Conservation (phyloP, 208 protist genomes). For the Angomonas ambiguus region DNA sequence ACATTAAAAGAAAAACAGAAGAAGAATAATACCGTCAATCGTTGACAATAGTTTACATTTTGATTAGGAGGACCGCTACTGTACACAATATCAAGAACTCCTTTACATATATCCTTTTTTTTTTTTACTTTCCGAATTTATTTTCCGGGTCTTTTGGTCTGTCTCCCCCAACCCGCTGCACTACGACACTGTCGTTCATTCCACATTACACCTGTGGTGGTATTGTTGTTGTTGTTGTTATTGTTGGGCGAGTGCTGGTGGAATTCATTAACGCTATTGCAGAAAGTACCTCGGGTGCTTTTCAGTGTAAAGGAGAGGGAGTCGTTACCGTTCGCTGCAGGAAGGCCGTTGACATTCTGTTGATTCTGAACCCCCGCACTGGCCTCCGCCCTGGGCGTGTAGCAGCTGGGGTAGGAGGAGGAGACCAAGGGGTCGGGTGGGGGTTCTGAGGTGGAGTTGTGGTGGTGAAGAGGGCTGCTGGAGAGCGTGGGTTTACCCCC, state of each 20-base stretch:
- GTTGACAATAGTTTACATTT: no score
- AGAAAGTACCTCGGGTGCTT: not conserved
- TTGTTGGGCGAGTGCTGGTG: not conserved
- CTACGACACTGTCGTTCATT: no score
- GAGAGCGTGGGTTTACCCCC: no score
- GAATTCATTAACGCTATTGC: not conserved
- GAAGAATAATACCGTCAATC: not conserved
- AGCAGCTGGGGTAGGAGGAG: no score
- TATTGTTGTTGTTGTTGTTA: not conserved
- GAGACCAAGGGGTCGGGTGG: no score
- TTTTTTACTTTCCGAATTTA: not conserved
- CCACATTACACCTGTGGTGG: no score
- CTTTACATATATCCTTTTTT: not conserved
- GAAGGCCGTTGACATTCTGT: no score
- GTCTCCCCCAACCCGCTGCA: not conserved
- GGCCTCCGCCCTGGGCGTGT: no score
- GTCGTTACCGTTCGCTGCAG: no score
- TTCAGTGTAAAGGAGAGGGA: not conserved
- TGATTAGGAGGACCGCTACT: no score
- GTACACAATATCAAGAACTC: not conserved
- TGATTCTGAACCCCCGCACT: no score
- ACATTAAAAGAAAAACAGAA: not conserved
- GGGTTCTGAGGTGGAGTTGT: not conserved
- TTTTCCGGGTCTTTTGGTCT: not conserved
- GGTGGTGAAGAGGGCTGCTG: no score